Evolutionary conservation across 2,329 filamentous ascomycete species (phyloP), one percentile per base, ranked within the genome.

Genomic region (Fusarium sp.): DNA sequence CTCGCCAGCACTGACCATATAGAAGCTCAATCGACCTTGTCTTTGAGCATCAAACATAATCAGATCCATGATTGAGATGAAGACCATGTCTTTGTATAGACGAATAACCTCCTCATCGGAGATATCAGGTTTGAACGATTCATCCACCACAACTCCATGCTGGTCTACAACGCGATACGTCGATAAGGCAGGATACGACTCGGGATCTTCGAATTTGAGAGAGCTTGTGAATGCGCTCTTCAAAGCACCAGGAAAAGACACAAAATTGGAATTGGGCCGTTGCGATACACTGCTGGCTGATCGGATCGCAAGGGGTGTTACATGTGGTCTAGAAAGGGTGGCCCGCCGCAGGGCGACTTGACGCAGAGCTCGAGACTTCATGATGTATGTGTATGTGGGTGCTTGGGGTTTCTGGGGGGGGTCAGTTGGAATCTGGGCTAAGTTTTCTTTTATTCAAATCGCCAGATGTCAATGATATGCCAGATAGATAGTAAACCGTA

Each of bases 1-100:
- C 85, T 98, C 95, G 66, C 95, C 95, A 1, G 95, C 94, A 42
- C 93, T 96, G 79, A 96, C 96, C 94, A 99, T 98, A 84, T 99
- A 99, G 84, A 99, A 99, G 82, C 92, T 95, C 63, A 98, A 84
- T 26, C 94, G 90, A n/a, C 95, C 95, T 83, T 99, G 96, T 51
- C 96, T 89, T 83, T 99, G 96, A 1, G 96, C 95, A 79, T 99
- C 96, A 80, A 98, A 98, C 95, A 98, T 98, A 81, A 98, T 93
- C 63, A 97, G 83, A 80, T 99, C 96, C 94, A 99, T 96, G 75
- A 98, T 93, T 63, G 93, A 91, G 15, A 92, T 85, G 41, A 86
- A 88, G 15, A 93, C 78, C 91, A 93, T 93, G 77, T 91, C 89
- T 67, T 84, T 87, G 81, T 92, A 92, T 58, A 91, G 82, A 79